Evolutionary conservation across 768 basidiomycete genomes (phyloP), one percentile per base, ranked within the genome.

Genomic region (Leucocoprinus sp.): DNA sequence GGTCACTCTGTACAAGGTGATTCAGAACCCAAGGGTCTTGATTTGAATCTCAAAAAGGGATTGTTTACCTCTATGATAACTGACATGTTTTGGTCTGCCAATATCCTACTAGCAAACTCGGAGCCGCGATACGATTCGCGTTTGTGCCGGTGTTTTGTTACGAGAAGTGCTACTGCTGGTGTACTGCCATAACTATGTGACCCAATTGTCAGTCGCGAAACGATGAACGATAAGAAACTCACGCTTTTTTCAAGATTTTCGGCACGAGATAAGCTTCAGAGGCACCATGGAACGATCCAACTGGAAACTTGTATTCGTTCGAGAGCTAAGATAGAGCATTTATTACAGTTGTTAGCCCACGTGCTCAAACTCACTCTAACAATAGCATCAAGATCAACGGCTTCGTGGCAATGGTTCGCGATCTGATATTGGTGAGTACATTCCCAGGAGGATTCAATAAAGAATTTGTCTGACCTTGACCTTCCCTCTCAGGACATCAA

Each of bases 231-330:
- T 15, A 14, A 31, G 15, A 11, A 31, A 22, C 76, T 54, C 72
- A 93, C 50, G 82, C 78, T 60, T 75, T 67, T 62, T 91, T 93
- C 50, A 97, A 64, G 3, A 84, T 64, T 18, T 79, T 78, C 1
- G 92, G 88, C 18, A 93, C 84, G n/a, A 96, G 73, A 64, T 89
- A 96, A 1, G 90, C 79, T 60, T 95, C 91, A 44, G 89, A 82
- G 6, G 91, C 93, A 57, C 89, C 84, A 55, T 93, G 89, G 57
- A 93, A 80, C 5, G 87, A 83, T 5, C 84, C 77, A 22, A 93
- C 70, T 1, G 79, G 74, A 57, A 91, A 92, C 54, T 89, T 66
- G 69, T 93, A 97, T 62, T 96, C 93, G 58, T 95, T 88, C 27
- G 88, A 80, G 40, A 96, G 71, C 78, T 92, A 12, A 5, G 14